Evolutionary conservation across 2,329 filamentous ascomycete genomes (phyloP).

Genomic region (Trichoderma atroviride): DNA sequence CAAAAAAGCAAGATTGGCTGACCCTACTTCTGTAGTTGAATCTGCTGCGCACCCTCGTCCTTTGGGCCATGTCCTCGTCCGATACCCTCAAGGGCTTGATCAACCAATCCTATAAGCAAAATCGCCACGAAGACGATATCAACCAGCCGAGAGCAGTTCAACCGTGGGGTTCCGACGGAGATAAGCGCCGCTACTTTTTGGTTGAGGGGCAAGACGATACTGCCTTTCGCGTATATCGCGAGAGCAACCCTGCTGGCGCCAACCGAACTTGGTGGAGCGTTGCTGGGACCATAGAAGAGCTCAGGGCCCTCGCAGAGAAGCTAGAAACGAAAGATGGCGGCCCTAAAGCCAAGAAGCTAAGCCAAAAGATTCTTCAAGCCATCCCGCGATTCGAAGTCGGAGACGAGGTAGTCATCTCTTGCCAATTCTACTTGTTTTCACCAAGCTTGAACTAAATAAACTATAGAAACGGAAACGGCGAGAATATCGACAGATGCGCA

Average conservation of each 20-base stretch:
- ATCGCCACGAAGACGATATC: constrained; percentile 73
- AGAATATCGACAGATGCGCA: constrained; percentile 84
- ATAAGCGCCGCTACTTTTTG: constrained; percentile 91
- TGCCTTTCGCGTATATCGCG: constrained; percentile 88
- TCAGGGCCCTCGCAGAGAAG: constrained; percentile 74
- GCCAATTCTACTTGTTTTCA: background rate
- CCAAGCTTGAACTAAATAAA: background rate
- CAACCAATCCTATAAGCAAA: constrained; percentile 85
- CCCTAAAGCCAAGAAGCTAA: constrained; percentile 76
- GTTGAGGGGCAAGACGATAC: constrained; percentile 95
- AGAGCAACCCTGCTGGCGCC: constrained; percentile 79
- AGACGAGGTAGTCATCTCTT: constrained; percentile 68
- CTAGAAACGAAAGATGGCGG: constrained; percentile 76
- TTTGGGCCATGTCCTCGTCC: constrained; percentile 89
- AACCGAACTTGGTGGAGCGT: constrained; percentile 89
- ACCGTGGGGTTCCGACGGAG: constrained; percentile 85
- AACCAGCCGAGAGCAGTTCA: constrained; percentile 91
- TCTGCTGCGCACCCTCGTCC: constrained; percentile 77
- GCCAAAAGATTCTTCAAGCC: constrained; percentile 75
- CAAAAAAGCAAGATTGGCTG: constrained; percentile 9
- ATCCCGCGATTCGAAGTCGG: constrained; percentile 90
- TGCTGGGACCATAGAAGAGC: constrained; percentile 85
- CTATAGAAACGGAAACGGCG: constrained; percentile 83
- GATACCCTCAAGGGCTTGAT: constrained; percentile 80
- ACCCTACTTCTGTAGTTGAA: constrained; percentile 61